Evolutionary conservation across 192 early-diverging fungal genomes (phyloP), one percentile per base, ranked within the genome.

Genomic region (Haplosporangium gracile): DNA sequence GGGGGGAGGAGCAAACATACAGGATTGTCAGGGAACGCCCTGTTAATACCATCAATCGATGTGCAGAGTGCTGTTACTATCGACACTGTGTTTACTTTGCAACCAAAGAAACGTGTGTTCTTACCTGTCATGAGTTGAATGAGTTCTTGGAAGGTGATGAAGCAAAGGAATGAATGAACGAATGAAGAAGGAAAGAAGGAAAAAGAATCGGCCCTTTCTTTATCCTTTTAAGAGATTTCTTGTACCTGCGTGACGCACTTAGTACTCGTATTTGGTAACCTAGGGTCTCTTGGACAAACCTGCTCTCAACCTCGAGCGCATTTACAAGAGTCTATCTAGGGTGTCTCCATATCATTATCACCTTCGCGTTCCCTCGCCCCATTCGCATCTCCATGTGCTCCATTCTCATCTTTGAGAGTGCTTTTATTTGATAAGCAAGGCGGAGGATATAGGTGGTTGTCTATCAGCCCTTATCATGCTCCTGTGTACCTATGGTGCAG

Each of bases 181-280:
- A 70, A 10, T 7, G 69, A 70, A 36, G 34, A 70, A 70, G 5
- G 36, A 70, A 32, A 68, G 4, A 70, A 70, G 69, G 40, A 70
- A 70, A 70, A 70, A 70, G 40, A 42, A 70, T 70, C 38, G 24
- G 69, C 69, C 40, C 69, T 70, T 70, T 10, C 20, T 42, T 39
- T 70, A 1, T 18, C 18, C 68, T 3, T 51, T 18, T 51, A 18
- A 34, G 22, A 5, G 22, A 20, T 32, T 32, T 49, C 10, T 20
- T 11, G 45, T 15, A 11, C 72, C 11, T 65, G 60, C 29, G 60
- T 65, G 60, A 65, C 60, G 60, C 60, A 5, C 10, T 10, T 2
- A 15, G 4, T 7, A 4, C 60, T 65, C 60, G 4, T 65, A 32
- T 29, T 32, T 32, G n/a, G 60, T 10, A 26, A 65, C n/a, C 11